Conservation (phyloP, 108 stramenopile genomes). For the Cylindrotheca fusiformis region DNA sequence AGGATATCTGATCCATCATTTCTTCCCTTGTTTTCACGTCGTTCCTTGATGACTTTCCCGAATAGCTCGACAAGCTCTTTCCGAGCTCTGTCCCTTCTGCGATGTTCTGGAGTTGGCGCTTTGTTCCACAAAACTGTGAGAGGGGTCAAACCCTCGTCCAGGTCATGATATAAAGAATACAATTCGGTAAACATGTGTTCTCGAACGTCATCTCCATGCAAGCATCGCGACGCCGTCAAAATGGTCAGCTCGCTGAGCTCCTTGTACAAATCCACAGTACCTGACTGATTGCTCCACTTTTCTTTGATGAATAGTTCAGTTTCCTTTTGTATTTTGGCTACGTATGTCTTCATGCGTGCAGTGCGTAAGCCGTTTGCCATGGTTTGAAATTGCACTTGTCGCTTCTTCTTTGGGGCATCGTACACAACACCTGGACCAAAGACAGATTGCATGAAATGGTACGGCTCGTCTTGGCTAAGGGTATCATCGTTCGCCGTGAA, state of each 20-base stretch:
- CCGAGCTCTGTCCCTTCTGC: conserved; percentile 77
- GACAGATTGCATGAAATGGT: conserved; percentile 98
- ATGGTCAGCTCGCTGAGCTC: conserved; percentile 94
- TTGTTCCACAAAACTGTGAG: conserved; percentile 96
- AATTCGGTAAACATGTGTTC: conserved; percentile 96
- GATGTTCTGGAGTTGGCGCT: conserved; percentile 90
- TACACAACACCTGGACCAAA: conserved; percentile 96
- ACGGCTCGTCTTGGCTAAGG: conserved; percentile 93
- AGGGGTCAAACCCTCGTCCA: conserved; percentile 98
- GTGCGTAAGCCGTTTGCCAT: conserved; percentile 94
- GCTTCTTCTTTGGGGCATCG: conserved; percentile 92
- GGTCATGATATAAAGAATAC: conserved; percentile 90
- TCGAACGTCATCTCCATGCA: conserved; percentile 98
- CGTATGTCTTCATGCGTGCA: conserved; percentile 89
- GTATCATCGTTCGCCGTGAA: conserved; percentile 92
- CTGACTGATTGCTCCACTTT: conserved; percentile 64
- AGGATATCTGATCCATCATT: conserved; percentile 94
- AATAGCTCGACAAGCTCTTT: conserved; percentile 94
- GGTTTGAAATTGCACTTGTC: conserved; percentile 94
- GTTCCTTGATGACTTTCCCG: conserved; percentile 84
- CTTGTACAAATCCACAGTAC: conserved; percentile 87
- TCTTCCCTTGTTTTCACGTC: conserved; percentile 74
- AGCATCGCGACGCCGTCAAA: conserved; percentile 92
- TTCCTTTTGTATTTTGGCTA: conserved; percentile 94
- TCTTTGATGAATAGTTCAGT: conserved; percentile 72